Evolutionary conservation across 208 protist species (phyloP).

Genomic region (Wallacemonas sp.): DNA sequence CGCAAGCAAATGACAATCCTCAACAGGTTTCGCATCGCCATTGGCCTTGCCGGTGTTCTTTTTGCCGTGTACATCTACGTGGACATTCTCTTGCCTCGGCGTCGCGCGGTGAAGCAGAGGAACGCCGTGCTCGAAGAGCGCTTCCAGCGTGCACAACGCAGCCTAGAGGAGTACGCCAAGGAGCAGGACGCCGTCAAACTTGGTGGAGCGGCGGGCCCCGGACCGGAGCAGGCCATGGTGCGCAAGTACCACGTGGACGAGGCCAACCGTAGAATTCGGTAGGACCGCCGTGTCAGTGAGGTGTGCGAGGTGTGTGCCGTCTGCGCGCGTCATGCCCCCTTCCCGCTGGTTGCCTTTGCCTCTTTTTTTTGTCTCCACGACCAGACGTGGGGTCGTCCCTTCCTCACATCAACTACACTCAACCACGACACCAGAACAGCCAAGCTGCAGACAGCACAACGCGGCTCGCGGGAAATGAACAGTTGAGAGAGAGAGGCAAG

Average conservation of each 20-base stretch:
- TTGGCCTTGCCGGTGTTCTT: slow-evolving; percentile 25
- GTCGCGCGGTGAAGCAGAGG: slow-evolving; percentile 67
- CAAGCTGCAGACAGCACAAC: too few relatives aligned
- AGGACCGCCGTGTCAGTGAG: too few relatives aligned
- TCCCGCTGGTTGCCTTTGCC: too few relatives aligned
- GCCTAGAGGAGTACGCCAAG: slow-evolving; percentile 25
- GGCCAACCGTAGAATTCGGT: not conserved
- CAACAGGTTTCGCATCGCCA: slow-evolving; percentile 42
- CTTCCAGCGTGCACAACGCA: slow-evolving; percentile 48
- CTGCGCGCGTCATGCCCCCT: too few relatives aligned
- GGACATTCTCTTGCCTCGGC: slow-evolving; percentile 65
- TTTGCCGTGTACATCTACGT: slow-evolving; percentile 48
- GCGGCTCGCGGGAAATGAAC: too few relatives aligned
- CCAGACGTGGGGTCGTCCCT: too few relatives aligned
- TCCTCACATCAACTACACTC: too few relatives aligned
- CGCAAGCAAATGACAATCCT: slow-evolving; percentile 50
- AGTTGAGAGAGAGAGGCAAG: not conserved
- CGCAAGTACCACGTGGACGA: slow-evolving; percentile 5
- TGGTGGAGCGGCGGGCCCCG: not conserved
- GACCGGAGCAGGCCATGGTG: not conserved
- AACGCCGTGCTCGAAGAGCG: slow-evolving; percentile 57
- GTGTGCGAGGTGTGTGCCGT: too few relatives aligned
- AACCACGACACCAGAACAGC: too few relatives aligned
- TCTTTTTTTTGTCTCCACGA: too few relatives aligned
- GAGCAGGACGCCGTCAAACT: not conserved